phyloP scores from a whole-genome alignment of 176 grass and related monocot genomes.

The Eremochloa ophiuroides region DNA sequence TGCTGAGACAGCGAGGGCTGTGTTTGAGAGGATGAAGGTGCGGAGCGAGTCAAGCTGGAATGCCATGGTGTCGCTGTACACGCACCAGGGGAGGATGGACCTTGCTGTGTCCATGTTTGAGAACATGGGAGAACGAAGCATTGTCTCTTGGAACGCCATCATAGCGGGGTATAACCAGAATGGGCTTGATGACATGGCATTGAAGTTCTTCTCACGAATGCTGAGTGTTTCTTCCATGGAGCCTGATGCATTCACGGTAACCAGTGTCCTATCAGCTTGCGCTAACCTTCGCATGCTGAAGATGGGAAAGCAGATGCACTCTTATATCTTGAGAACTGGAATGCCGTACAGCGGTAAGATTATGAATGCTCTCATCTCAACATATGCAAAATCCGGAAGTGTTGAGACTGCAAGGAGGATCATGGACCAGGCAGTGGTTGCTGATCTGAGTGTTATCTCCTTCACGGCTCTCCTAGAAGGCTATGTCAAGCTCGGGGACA shows the following conservation, averaged over 20 bases:
- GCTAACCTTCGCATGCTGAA: conserved; percentile 44
- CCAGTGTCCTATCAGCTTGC: conserved; percentile 53
- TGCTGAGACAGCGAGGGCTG: conserved; percentile 37
- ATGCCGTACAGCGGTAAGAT: conserved; percentile 30
- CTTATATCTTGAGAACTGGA: conserved; percentile 41
- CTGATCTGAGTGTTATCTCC: conserved; percentile 77
- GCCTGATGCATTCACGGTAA: conserved; percentile 50
- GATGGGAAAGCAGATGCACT: conserved; percentile 61
- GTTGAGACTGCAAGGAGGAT: conserved; percentile 52
- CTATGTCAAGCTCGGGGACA: conserved; percentile 71
- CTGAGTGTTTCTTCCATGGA: conserved; percentile 31
- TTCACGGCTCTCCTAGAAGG: conserved; percentile 92
- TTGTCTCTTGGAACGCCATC: conserved; percentile 83
- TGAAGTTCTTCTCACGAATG: conserved; percentile 67
- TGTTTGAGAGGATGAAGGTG: conserved; percentile 55
- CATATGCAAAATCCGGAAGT: conserved; percentile 58
- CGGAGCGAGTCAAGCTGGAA: conserved; percentile 72
- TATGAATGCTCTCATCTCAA: conserved; percentile 73
- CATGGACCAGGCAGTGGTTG: conserved; percentile 35
- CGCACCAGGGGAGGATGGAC: conserved; percentile 61
- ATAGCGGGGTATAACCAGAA: conserved; percentile 85
- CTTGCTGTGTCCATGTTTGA: conserved; percentile 53
- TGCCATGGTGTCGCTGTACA: conserved; percentile 48
- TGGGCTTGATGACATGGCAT: conserved; percentile 43
- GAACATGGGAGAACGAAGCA: conserved; percentile 48